Evolutionary conservation across 1,139 yeast species (phyloP).

Genomic region (Sugiyamaella paludigena): DNA sequence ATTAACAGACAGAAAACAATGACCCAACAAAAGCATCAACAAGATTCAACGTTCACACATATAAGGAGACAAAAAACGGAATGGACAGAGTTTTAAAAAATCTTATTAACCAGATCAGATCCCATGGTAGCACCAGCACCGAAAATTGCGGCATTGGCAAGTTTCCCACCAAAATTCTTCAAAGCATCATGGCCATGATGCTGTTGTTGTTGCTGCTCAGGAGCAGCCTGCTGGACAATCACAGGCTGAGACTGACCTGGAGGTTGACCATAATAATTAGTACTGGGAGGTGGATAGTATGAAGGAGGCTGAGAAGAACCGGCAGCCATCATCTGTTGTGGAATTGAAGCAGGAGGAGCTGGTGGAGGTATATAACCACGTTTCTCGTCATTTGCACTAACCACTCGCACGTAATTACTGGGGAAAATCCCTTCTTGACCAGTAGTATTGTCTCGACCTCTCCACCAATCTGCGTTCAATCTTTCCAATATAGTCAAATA

Average conservation of each 20-base stretch:
- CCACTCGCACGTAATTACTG: conserved; percentile 54
- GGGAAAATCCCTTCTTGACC: conserved; percentile 82
- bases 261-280: conserved; percentile 29
- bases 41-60: too few species aligned
- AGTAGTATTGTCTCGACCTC: conserved; percentile 55
- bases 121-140: conserved; percentile 99
- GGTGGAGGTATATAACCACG: conserved; percentile 20
- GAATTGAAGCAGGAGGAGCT: conserved; percentile 23
- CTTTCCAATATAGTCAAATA: conserved; percentile 67
- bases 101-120: conserved; percentile 78
- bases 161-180: conserved; percentile 72
- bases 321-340: not conserved
- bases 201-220: conserved; percentile 32
- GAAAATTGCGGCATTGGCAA: conserved; percentile 90
- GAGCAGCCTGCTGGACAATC: conserved; percentile 30
- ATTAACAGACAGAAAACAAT: too few species aligned
- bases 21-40: too few species aligned
- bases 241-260: conserved; percentile 30
- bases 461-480: conserved; percentile 89
- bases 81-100: conserved; percentile 48
- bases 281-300: conserved; percentile 47
- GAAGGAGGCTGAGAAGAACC: conserved; percentile 14
- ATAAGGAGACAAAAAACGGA: too few species aligned
- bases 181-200: conserved; percentile 41
- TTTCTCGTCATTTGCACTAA: conserved; percentile 21